Evolutionary conservation across 495 filamentous ascomycete genomes (phyloP).

Genomic region (Clavariopsis aquatica): DNA sequence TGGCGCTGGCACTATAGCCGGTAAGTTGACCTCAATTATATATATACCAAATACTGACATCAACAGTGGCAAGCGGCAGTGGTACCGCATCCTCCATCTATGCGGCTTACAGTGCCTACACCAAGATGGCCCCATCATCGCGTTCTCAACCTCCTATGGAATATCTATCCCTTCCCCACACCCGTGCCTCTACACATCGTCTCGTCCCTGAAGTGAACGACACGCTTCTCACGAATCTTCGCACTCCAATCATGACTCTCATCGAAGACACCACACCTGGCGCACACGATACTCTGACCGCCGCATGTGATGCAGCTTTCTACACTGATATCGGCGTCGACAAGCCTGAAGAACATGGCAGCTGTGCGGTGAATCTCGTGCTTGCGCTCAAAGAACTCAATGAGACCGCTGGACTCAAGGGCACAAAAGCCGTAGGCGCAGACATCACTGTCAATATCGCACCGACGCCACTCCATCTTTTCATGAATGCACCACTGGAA

Average conservation of each 20-base stretch:
- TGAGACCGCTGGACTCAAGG: conserved; percentile 45
- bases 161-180: conserved; percentile 47
- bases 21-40: conserved; percentile 24
- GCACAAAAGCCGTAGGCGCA: conserved; percentile 43
- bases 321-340: conserved; percentile 44
- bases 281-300: conserved; percentile 48
- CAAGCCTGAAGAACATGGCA: conserved; percentile 43
- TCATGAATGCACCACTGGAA: conserved; percentile 46
- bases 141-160: conserved; percentile 38
- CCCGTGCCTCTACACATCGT: conserved; percentile 40
- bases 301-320: conserved; percentile 44
- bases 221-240: conserved; percentile 44
- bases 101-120: conserved; percentile 47
- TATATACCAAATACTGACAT: background rate
- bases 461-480: conserved; percentile 48
- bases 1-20: conserved; percentile 42
- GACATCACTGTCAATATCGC: conserved; percentile 41
- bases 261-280: conserved; percentile 46
- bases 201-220: conserved; percentile 42
- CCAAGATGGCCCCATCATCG: conserved; percentile 15
- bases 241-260: conserved; percentile 44
- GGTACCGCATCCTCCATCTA: conserved; percentile 44
- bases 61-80: conserved; percentile 37
- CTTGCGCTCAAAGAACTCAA: conserved; percentile 48
- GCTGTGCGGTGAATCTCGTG: conserved; percentile 48